Conservation (phyloP, 495 filamentous ascomycete genomes). For the Hypoxylon crocopeplum region DNA sequence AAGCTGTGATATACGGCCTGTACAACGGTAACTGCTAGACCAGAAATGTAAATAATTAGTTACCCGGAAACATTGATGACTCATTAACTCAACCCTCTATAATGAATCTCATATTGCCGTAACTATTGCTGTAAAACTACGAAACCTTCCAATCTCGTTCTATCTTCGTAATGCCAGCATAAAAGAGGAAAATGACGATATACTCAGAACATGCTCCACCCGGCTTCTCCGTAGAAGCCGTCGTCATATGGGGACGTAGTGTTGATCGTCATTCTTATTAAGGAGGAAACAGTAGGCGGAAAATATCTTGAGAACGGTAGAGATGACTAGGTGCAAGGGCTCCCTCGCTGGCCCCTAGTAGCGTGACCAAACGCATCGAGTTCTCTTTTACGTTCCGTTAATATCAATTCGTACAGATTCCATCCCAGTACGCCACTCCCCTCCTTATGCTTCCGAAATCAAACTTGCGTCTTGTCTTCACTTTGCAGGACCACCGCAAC, state of each 20-base stretch:
- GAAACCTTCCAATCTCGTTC: slow-evolving; percentile 38
- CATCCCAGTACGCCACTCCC: slow-evolving; percentile 54
- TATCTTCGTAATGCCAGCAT: slow-evolving; percentile 36
- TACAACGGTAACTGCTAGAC: too few species aligned
- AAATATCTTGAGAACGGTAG: slow-evolving; percentile 19
- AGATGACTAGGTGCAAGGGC: slow-evolving; percentile 24
- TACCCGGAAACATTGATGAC: not conserved
- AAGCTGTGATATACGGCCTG: too few species aligned
- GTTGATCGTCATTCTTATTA: slow-evolving; percentile 39
- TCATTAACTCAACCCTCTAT: too few species aligned
- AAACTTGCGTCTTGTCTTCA: slow-evolving; percentile 47
- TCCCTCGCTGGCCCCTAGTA: slow-evolving; percentile 19
- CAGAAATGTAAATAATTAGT: not conserved
- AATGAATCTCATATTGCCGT: slow-evolving; percentile 24
- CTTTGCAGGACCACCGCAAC: slow-evolving; percentile 48
- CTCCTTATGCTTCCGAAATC: slow-evolving; percentile 51
- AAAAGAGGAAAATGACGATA: slow-evolving; percentile 19
- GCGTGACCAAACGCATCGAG: slow-evolving; percentile 37
- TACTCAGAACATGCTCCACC: slow-evolving; percentile 24
- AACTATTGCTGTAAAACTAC: slow-evolving; percentile 33
- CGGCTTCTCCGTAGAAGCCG: slow-evolving; percentile 13
- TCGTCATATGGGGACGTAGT: slow-evolving; percentile 16
- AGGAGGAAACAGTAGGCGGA: slow-evolving; percentile 28
- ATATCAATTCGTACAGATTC: slow-evolving; percentile 60
- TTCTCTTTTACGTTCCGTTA: slow-evolving; percentile 41